Base-by-base conservation (phyloP, 164 flowering plant species). In the Hamamelis virginiana region DNA sequence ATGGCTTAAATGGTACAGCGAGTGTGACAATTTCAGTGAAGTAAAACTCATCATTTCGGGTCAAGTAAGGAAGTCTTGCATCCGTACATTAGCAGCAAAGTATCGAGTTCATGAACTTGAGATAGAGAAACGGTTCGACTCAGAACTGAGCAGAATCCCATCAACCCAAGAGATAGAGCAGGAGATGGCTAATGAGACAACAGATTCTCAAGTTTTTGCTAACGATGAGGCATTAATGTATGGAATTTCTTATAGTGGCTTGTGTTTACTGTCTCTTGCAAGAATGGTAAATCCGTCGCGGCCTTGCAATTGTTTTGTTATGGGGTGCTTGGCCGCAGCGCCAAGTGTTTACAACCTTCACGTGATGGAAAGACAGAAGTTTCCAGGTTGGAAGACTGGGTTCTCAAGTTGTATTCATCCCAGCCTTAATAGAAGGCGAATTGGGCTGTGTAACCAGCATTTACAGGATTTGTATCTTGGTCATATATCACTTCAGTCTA, bases 331-430 rank as follows among this genome's bases (percentile, higher is more conserved):
- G 51, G 84, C 78, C 51, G 64, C 80, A 0, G 97, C 94, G 62
- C 87, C 89, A 16, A 74, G 83, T 71, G 85, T 92, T 67, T 95
- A 95, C 70, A 80, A 81, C 21, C 81, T 95, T 69, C 88, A 87
- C 77, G 91, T 85, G 25, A 89, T 83, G 89, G 97, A 94, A 76
- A 86, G 85, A 69, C 91, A 88, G 73, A 89, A 80, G 62, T 91
- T 86, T 75, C 97, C 97, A 9, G 87, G 89, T 22, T 91, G 96
- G 98, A 87, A 76, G 73, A 94, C 96, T 9, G 98, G 98, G 59
- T 91, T 94, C 68, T 68, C 90, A 8, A 70, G 85, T 67, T 85
- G 82, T 65, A 84, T 92, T 61, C 98, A 92, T 78, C 89, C 97
- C 23, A 89, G 97, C 73, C 72, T 95, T 74, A 86, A 91, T 66